Evolutionary conservation across 257 asterid species (phyloP).

Genomic region (Jacaranda mimosifolia): DNA sequence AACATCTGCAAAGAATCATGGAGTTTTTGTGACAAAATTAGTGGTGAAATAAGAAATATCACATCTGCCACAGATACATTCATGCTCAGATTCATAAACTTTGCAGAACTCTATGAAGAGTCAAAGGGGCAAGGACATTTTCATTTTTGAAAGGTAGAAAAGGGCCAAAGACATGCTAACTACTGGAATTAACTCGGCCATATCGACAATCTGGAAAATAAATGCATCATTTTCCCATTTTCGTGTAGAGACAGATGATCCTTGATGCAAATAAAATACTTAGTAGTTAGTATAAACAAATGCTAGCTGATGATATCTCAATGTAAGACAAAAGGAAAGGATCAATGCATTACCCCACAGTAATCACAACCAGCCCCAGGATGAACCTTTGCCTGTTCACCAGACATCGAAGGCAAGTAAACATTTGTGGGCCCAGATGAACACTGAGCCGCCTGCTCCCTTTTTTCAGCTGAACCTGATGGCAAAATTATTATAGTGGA

Average conservation of each 20-base stretch:
- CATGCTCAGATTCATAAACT: not conserved
- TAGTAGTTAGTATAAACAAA: not conserved
- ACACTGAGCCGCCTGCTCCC: conserved; percentile 31
- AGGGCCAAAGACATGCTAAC: too few relatives aligned
- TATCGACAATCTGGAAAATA: not conserved
- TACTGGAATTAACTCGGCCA: not conserved
- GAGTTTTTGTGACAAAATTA: not conserved
- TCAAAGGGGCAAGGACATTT: not conserved
- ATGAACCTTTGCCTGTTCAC: conserved; percentile 51
- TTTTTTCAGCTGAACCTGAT: conserved; percentile 38
- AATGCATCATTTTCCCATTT: not conserved
- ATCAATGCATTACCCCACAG: conserved; percentile 68
- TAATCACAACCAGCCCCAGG: conserved; percentile 69
- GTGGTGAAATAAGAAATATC: not conserved
- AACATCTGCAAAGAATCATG: conserved; percentile 53
- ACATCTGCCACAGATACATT: not conserved
- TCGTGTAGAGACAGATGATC: not conserved
- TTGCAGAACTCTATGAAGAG: not conserved
- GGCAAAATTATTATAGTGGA: conserved; percentile 29
- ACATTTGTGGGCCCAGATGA: conserved; percentile 22
- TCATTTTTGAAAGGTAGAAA: not conserved
- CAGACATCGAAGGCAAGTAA: conserved; percentile 32
- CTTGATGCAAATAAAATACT: too few relatives aligned
- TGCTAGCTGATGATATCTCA: not conserved
- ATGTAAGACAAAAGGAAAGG: not conserved